Conservation (phyloP, 192 early-diverging fungal species). For the Backusella parvicylindrica region DNA sequence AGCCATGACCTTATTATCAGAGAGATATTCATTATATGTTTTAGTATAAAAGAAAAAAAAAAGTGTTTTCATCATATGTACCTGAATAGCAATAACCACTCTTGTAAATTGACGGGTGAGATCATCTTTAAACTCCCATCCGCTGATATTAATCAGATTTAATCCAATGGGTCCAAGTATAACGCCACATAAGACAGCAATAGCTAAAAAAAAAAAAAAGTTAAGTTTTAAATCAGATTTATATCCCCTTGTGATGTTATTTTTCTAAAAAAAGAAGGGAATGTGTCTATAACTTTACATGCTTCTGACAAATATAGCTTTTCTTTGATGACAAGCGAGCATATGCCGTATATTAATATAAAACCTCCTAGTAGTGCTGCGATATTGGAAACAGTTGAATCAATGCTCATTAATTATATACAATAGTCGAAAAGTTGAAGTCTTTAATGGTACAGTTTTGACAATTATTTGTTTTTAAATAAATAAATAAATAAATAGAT, state of each 20-base stretch:
- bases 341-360: constrained; percentile 62
- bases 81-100: constrained; percentile 74
- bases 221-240: not conserved
- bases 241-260: not conserved
- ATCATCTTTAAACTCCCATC: constrained; percentile 30
- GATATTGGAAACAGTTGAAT: constrained; percentile 14
- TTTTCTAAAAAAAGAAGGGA: not conserved
- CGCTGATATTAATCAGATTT: constrained; percentile 58
- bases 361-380: constrained; percentile 64
- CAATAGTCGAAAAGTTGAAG: not conserved
- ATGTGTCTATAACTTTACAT: constrained; percentile 35
- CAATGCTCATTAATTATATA: not conserved
- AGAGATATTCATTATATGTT: too few relatives aligned
- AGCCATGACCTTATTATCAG: constrained; percentile 82
- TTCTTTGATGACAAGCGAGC: constrained; percentile 66
- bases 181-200: constrained; percentile 78
- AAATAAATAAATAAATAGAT: too few relatives aligned
- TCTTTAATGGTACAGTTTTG: not conserved
- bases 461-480: too few relatives aligned
- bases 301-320: constrained; percentile 70
- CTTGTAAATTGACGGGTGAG: constrained; percentile 67
- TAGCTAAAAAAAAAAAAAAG: constrained; percentile 38
- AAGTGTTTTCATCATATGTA: too few relatives aligned
- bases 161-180: constrained; percentile 70
- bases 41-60: too few relatives aligned